Evolutionary conservation across 1,284 basidiomycete genomes (phyloP).

Genomic region (Ganoderma lingzhi): DNA sequence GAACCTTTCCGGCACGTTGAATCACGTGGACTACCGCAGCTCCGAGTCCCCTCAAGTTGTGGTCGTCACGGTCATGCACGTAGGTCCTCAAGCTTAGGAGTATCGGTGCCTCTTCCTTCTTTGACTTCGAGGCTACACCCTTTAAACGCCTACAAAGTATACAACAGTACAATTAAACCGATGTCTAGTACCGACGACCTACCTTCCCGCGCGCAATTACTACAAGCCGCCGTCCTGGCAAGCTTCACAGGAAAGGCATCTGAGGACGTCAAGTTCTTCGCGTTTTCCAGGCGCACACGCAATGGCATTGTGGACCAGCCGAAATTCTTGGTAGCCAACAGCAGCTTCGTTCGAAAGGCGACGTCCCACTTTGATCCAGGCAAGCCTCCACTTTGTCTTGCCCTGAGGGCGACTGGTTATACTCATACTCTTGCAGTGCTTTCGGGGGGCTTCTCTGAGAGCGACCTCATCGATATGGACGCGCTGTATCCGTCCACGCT

Average conservation of each 20-base stretch:
- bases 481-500: constrained; percentile 23
- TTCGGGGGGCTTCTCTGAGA: constrained; percentile 28
- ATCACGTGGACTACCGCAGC: no score
- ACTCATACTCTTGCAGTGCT: background rate
- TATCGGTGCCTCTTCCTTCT: background rate
- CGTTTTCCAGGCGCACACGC: constrained; percentile 15
- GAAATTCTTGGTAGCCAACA: constrained; percentile 18
- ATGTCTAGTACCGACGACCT: background rate
- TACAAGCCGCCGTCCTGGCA: background rate
- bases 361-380: constrained; percentile 23
- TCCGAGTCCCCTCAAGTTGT: no score
- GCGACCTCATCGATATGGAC: constrained; percentile 21
- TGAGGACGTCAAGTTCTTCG: constrained; percentile 25
- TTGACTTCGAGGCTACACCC: background rate
- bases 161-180: background rate
- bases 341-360: constrained; percentile 16
- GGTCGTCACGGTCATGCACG: no score
- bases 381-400: background rate
- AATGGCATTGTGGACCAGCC: constrained; percentile 8
- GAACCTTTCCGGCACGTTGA: no score
- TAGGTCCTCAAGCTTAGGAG: no score
- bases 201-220: background rate
- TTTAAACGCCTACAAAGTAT: no score
- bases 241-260: constrained; percentile 14
- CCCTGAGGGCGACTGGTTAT: background rate